Conservation (phyloP, 495 filamentous ascomycete species). For the Barbatosphaeria neglecta region DNA sequence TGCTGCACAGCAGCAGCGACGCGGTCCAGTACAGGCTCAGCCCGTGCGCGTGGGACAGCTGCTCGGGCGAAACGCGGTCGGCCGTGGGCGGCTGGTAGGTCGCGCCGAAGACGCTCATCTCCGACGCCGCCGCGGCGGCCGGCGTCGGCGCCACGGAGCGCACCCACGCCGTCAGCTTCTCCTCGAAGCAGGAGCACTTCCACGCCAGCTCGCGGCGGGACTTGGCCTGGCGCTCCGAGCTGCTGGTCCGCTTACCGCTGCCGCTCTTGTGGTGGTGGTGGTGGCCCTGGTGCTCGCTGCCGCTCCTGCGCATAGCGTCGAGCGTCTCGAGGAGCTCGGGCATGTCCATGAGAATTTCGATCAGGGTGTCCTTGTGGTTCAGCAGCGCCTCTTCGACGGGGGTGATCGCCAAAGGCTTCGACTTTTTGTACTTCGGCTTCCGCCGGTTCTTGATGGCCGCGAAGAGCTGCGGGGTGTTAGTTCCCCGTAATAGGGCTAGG, state of each 20-base stretch:
- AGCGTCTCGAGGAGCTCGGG: neutral
- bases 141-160: neutral
- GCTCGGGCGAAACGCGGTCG: neutral
- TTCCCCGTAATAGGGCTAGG: neutral
- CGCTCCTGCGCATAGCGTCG: neutral
- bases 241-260: neutral
- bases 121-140: neutral
- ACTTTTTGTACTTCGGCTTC: neutral
- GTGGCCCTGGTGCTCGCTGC: neutral
- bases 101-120: neutral
- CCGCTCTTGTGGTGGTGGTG: no score
- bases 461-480: neutral
- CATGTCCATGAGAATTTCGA: neutral
- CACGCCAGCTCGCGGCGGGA: neutral
- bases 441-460: neutral
- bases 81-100: neutral
- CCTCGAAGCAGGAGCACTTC: neutral
- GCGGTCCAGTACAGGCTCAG: neutral
- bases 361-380: neutral
- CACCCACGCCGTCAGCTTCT: neutral
- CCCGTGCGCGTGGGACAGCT: neutral
- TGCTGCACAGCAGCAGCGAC: neutral
- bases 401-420: neutral
- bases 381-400: neutral
- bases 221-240: neutral